phyloP scores from a whole-genome alignment of 495 filamentous ascomycete genomes.

The Hypoxylon subgilvum region DNA sequence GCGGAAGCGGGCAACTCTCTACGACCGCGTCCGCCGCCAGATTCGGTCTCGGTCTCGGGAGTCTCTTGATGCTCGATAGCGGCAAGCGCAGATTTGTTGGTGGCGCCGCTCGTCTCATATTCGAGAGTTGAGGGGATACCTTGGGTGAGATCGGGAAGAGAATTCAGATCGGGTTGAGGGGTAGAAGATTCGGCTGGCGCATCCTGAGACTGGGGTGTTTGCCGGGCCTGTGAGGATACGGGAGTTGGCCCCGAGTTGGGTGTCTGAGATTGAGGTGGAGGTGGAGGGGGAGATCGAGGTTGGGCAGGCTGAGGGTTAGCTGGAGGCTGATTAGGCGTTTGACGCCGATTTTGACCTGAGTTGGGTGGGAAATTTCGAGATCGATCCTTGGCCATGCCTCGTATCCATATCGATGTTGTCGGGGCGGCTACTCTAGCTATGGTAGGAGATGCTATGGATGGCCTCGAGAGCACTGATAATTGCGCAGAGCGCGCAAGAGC shows the following conservation, averaged over 20 bases:
- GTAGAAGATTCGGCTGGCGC: conserved; percentile 37
- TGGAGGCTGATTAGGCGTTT: conserved; percentile 5
- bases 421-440: conserved; percentile 18
- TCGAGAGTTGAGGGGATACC: conserved; percentile 91
- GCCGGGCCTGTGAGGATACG: conserved; percentile 16
- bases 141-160: conserved; percentile 85
- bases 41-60: conserved; percentile 54
- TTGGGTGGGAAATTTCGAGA: conserved; percentile 18
- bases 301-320: conserved; percentile 30
- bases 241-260: conserved; percentile 10
- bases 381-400: conserved; percentile 50
- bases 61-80: conserved; percentile 64
- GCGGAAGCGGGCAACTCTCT: conserved; percentile 77
- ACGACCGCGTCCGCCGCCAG: conserved; percentile 55
- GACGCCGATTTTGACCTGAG: too few relatives aligned
- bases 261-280: background rate
- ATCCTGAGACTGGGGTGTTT: conserved; percentile 19
- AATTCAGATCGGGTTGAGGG: conserved; percentile 53
- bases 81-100: conserved; percentile 56
- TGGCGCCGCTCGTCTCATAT: conserved; percentile 64
- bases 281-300: background rate
- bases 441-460: conserved; percentile 30
- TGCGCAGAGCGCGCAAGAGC: conserved; percentile 48
- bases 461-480: conserved; percentile 36
- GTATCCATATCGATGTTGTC: conserved; percentile 43